A percentile compares a stretch with the other conserved stretches of the same genome.
These are phyloP conservation scores for Anisodus tanguticus DNA, from an alignment of 257 asterid genomes.

Conservation along the genomic window DNA sequence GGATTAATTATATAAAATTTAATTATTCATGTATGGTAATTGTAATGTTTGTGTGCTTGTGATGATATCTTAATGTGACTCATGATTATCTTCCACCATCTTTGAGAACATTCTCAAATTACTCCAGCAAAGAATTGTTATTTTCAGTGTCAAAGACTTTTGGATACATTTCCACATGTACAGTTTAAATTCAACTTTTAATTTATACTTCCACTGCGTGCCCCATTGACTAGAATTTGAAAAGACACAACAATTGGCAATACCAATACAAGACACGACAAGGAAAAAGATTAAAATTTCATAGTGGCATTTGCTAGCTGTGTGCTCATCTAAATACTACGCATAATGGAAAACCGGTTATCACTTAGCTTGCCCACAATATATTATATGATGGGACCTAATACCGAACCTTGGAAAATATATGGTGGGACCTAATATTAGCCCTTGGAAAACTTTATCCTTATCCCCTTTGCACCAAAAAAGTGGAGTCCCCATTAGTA, in stretches of 20 bases:
- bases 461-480: constrained; percentile 22
- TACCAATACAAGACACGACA: background rate
- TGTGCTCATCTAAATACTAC: background rate
- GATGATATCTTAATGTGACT: background rate
- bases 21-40: too few relatives aligned
- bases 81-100: background rate
- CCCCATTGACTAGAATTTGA: background rate
- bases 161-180: background rate
- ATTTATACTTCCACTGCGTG: background rate
- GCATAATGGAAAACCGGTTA: constrained; percentile 2
- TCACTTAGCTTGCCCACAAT: constrained; percentile 7
- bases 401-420: background rate
- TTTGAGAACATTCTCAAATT: background rate
- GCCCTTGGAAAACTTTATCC: constrained; percentile 4
- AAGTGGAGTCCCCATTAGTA: background rate
- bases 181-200: background rate
- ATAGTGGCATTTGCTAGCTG: background rate
- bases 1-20: too few relatives aligned
- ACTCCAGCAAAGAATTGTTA: background rate
- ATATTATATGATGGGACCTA: background rate
- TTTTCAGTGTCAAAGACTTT: background rate
- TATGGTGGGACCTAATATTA: background rate
- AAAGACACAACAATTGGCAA: background rate
- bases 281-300: background rate
- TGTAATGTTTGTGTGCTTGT: background rate